phyloP scores from a whole-genome alignment of 202 grass and related monocot genomes.

The Setaria italica region DNA sequence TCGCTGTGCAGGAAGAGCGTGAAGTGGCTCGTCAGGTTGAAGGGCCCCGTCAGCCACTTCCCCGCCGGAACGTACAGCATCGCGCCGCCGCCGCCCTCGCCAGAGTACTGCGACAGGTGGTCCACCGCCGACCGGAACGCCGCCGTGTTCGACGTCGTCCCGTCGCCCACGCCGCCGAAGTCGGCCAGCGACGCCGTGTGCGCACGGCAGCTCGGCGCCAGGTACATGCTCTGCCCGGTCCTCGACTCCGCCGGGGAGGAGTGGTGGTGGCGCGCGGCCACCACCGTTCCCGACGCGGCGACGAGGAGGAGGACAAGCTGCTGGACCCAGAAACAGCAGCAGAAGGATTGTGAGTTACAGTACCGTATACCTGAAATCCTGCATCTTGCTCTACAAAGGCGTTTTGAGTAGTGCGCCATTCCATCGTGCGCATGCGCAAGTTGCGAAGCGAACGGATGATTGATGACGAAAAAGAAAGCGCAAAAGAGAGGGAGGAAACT shows the following conservation, averaged over 20 bases:
- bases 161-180: slow-evolving; percentile 79
- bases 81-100: slow-evolving; percentile 51
- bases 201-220: slow-evolving; percentile 59
- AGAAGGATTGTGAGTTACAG: neutral
- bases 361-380: neutral
- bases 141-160: slow-evolving; percentile 78
- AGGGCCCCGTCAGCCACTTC: slow-evolving; percentile 89
- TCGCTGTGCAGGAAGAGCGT: slow-evolving; percentile 78
- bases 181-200: slow-evolving; percentile 75
- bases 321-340: neutral
- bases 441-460: neutral
- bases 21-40: slow-evolving; percentile 95
- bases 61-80: slow-evolving; percentile 83
- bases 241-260: neutral
- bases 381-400: neutral
- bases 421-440: neutral
- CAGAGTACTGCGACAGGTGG: slow-evolving; percentile 67
- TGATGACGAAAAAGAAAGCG: too few relatives aligned
- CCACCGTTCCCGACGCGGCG: neutral
- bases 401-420: slow-evolving; percentile 4
- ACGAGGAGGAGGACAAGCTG: slow-evolving; percentile 46
- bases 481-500: neutral
- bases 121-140: slow-evolving; percentile 81
- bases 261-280: slow-evolving; percentile 14
- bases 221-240: slow-evolving; percentile 53